Evolutionary conservation across 805 yeast species (phyloP).

Genomic region (Candida schatavii): DNA sequence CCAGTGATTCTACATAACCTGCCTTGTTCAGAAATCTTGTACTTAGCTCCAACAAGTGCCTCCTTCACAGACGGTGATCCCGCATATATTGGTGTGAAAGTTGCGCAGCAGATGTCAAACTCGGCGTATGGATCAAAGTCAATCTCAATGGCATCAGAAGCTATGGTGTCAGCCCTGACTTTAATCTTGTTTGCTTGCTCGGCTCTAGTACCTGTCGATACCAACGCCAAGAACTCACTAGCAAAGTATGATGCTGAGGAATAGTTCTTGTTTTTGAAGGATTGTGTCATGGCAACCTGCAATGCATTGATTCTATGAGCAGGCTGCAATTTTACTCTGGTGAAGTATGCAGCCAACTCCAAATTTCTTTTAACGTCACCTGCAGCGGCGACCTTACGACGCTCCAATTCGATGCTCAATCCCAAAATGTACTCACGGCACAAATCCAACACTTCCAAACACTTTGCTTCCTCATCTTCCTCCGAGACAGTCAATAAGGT

Average conservation of each 20-base stretch:
- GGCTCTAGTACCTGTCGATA: constrained; percentile 72
- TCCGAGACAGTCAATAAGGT: constrained; percentile 68
- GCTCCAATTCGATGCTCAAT: constrained; percentile 81
- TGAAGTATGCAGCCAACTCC: constrained; percentile 94
- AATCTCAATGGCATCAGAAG: constrained; percentile 83
- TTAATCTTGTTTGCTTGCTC: constrained; percentile 86
- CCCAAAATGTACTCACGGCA: constrained; percentile 93
- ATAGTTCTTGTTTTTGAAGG: constrained; percentile 84
- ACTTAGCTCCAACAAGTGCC: constrained; percentile 87
- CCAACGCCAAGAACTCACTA: constrained; percentile 68
- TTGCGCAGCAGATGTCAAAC: constrained; percentile 84
- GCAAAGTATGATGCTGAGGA: constrained; percentile 91
- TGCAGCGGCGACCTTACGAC: constrained; percentile 70
- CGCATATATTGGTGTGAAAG: constrained; percentile 84
- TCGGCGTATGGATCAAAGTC: constrained; percentile 92
- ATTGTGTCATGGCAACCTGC: constrained; percentile 93
- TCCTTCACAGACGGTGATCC: constrained; percentile 70
- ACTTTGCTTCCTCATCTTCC: constrained; percentile 74
- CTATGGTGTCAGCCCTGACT: constrained; percentile 71
- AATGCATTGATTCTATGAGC: constrained; percentile 84
- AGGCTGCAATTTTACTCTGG: constrained; percentile 76
- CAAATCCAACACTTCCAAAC: constrained; percentile 63
- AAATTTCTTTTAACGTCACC: constrained; percentile 77
- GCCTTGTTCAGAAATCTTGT: constrained; percentile 76
- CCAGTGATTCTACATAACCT: constrained; percentile 71